Evolutionary conservation across 2,329 filamentous ascomycete genomes (phyloP).

Genomic region (Aspergillus tanneri): DNA sequence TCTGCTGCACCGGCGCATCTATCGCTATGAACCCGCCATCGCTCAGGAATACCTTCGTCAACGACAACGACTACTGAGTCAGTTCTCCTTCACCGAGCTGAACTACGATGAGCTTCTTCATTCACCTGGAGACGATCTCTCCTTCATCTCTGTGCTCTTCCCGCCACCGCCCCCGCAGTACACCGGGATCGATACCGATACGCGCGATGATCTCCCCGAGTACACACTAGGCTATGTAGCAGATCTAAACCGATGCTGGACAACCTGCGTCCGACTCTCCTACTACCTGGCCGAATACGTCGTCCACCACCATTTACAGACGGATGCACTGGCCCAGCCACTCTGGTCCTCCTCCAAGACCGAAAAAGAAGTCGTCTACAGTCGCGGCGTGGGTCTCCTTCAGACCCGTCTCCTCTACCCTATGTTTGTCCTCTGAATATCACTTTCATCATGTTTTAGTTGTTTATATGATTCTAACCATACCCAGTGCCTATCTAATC

Average conservation of each 20-base stretch:
- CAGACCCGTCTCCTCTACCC: constrained; percentile 24
- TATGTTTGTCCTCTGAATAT: constrained; percentile 16
- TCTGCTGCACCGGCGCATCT: constrained; percentile 19
- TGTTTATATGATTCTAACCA: no score
- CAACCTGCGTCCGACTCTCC: constrained; percentile 27
- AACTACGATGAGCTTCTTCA: neutral
- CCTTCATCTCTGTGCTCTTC: constrained; percentile 28
- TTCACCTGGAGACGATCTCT: constrained; percentile 26
- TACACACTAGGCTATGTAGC: constrained; percentile 29
- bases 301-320: constrained; percentile 24
- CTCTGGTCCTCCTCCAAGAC: constrained; percentile 26
- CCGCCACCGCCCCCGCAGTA: constrained; percentile 30
- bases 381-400: constrained; percentile 21
- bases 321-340: constrained; percentile 15
- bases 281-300: constrained; percentile 26
- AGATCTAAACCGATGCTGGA: constrained; percentile 27
- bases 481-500: constrained; percentile 22
- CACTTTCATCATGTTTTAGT: no score
- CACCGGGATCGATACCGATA: constrained; percentile 7
- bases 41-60: constrained; percentile 22
- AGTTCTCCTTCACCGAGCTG: neutral
- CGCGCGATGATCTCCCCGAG: constrained; percentile 21
- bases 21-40: constrained; percentile 23
- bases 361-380: constrained; percentile 27
- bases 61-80: constrained; percentile 11